Base-by-base conservation (phyloP, 176 grass and related monocot genomes). In the Chloris gayana region DNA sequence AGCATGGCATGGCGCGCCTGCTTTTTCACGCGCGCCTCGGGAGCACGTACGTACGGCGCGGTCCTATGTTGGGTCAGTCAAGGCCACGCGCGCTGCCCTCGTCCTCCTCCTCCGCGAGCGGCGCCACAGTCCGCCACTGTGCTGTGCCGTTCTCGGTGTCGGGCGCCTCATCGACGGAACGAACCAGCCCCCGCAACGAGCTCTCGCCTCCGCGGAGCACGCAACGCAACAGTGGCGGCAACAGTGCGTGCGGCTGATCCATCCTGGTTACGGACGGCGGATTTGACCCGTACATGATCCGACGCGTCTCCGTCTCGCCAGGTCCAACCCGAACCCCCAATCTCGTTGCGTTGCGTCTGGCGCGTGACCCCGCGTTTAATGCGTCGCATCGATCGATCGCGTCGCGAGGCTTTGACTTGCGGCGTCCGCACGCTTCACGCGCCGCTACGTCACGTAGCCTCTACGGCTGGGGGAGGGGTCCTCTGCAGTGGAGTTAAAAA, bases 341-440 rank as follows among this genome's bases (percentile, higher is more conserved):
- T 12, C 44, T 14, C 41, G 60, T 22, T 6, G 14, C 75, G 61
- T 78, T 31, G 45, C 76, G 62, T 67, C 62, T 15, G 6, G n/a
- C n/a, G n/a, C n/a, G n/a, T 45, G 7, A 37, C 35, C 35, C 31
- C 14, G 76, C 29, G 73, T 78, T 77, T 78, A 78, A 78, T 66
- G 75, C 74, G 4, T 12, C 12, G 74, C 3, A 24, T 60, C 56
- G 56, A 11, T 59, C 24, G 9, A 32, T n/a, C 74, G 58, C 51
- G 56, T 67, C 30, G 5, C 76, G 13, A 7, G 75, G 1, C 75
- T 79, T 79, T 79, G 64, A 79, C 77, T 68, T 79, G 77, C 64
- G 64, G 31, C 46, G 21, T 19, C 64, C 46, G 46, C 77, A 68
- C 77, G 77, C 64, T 27, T 68, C 63, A 33, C 30, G 42, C 10